phyloP scores from a whole-genome alignment of 805 yeast species.

The Torulaspora indica region DNA sequence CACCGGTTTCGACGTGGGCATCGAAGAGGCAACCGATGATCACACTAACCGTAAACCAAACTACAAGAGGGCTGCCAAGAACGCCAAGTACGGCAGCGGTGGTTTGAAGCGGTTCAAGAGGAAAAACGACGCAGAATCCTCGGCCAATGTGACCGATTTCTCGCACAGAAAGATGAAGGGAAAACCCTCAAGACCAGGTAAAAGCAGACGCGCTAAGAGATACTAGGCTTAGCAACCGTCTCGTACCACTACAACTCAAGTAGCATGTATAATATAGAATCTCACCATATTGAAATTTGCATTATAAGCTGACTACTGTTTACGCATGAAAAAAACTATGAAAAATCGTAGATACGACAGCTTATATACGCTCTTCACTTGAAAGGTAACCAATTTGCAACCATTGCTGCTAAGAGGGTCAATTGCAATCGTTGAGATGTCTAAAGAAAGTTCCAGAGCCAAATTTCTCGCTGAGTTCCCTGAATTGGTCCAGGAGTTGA shows the following conservation, averaged over 20 bases:
- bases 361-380: not conserved
- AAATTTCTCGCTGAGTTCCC: conserved; percentile 70
- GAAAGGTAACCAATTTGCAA: not conserved
- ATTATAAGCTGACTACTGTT: conserved; percentile 3
- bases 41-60: conserved; percentile 55
- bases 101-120: conserved; percentile 72
- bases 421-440: conserved; percentile 13
- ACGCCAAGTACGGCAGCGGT: conserved; percentile 69
- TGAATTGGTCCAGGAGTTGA: conserved; percentile 68
- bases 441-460: conserved; percentile 38
- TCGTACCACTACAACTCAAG: not conserved
- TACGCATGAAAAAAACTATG: conserved; percentile 6
- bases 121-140: conserved; percentile 66
- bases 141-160: conserved; percentile 61
- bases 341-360: not conserved
- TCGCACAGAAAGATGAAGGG: conserved; percentile 50
- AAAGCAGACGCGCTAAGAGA: conserved; percentile 45
- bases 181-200: conserved; percentile 49
- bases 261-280: conserved; percentile 4
- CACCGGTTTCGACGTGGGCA: conserved; percentile 71
- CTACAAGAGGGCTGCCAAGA: conserved; percentile 63
- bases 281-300: conserved; percentile 1
- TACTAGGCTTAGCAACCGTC: conserved; percentile 11
- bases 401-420: not conserved
- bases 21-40: conserved; percentile 72